Evolutionary conservation across 495 filamentous ascomycete genomes (phyloP).

Genomic region (Hypoxylon perforatum): DNA sequence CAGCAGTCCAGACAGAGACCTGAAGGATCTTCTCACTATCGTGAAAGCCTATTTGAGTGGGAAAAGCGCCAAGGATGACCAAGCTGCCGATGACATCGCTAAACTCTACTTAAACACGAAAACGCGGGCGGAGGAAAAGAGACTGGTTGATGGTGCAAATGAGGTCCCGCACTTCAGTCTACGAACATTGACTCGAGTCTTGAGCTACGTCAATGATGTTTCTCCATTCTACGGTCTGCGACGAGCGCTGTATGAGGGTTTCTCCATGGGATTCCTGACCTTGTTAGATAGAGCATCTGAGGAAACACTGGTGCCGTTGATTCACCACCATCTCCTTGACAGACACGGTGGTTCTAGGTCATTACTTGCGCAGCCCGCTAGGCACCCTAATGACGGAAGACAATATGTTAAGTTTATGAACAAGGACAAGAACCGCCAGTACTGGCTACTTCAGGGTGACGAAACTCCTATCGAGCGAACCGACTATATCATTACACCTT

Average conservation of each 20-base stretch:
- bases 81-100: constrained; percentile 79
- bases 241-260: constrained; percentile 90
- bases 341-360: constrained; percentile 72
- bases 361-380: constrained; percentile 77
- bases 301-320: constrained; percentile 76
- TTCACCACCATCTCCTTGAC: constrained; percentile 82
- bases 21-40: constrained; percentile 83
- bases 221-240: constrained; percentile 87
- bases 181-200: constrained; percentile 88
- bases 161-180: constrained; percentile 96
- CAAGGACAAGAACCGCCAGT: constrained; percentile 72
- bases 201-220: constrained; percentile 87
- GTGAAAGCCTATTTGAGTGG: constrained; percentile 86
- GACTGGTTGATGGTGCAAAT: constrained; percentile 90
- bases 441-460: constrained; percentile 86
- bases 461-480: constrained; percentile 73
- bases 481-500: constrained; percentile 96
- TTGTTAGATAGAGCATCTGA: constrained; percentile 83
- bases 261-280: constrained; percentile 97
- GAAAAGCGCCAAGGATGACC: constrained; percentile 70
- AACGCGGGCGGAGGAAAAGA: constrained; percentile 79
- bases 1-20: constrained; percentile 82
- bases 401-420: constrained; percentile 82
- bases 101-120: constrained; percentile 88
- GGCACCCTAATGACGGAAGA: constrained; percentile 76